Conservation (phyloP, 2,329 filamentous ascomycete species). For the Beauveria medogensis region DNA sequence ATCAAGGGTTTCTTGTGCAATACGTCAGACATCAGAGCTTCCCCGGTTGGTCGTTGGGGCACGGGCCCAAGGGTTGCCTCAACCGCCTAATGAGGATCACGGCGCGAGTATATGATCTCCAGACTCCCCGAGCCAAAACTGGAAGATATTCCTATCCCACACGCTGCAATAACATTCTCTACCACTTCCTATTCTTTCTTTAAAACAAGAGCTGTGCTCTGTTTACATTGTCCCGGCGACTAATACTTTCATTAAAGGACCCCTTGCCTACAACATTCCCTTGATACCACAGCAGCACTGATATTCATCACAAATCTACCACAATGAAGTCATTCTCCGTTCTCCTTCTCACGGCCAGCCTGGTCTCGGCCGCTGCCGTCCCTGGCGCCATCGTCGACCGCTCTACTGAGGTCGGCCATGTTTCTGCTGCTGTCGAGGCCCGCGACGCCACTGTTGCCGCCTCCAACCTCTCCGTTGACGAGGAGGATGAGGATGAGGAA, state of each 20-base stretch:
- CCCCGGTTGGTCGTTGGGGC: not conserved
- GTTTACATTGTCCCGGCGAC: constrained; percentile 14
- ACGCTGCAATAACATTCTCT: constrained; percentile 11
- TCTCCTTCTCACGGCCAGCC: constrained; percentile 21
- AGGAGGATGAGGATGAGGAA: constrained; percentile 7
- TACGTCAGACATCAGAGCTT: not conserved
- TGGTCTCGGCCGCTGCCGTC: constrained; percentile 22
- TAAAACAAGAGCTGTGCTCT: constrained; percentile 24
- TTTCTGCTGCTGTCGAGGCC: constrained; percentile 3
- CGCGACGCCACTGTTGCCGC: not conserved
- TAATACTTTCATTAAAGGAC: constrained; percentile 9
- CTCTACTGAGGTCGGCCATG: constrained; percentile 2
- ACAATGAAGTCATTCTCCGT: constrained; percentile 22
- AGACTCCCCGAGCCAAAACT: not conserved
- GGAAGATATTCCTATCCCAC: not conserved
- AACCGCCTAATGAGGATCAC: not conserved
- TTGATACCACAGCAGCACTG: constrained; percentile 8
- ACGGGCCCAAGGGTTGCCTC: not conserved
- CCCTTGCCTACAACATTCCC: constrained; percentile 1
- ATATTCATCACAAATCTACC: not conserved
- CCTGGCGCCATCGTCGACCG: constrained; percentile 14
- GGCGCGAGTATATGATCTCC: constrained; percentile 9
- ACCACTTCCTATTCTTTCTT: constrained; percentile 13
- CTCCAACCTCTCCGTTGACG: not conserved
- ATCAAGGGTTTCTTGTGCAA: not conserved